Evolutionary conservation across 2,329 filamentous ascomycete genomes (phyloP).

Genomic region (Pseudogymnoascus sp.): DNA sequence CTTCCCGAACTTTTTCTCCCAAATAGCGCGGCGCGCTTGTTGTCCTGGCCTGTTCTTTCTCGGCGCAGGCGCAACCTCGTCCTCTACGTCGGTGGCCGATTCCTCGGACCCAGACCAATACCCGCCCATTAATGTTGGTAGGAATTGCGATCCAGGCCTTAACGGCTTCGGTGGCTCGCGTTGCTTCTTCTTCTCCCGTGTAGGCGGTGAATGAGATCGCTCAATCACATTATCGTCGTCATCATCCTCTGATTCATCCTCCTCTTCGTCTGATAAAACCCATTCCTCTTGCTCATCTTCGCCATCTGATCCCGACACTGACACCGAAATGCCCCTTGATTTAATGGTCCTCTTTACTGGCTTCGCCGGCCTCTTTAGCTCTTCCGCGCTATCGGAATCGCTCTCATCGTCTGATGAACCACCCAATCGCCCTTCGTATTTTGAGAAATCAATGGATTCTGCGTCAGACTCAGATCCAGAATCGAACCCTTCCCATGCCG

Average conservation of each 20-base stretch:
- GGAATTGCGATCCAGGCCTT: constrained; percentile 46
- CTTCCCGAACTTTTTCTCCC: constrained; percentile 71
- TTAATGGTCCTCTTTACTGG: constrained; percentile 10
- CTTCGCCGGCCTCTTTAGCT: constrained; percentile 15
- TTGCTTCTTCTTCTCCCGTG: constrained; percentile 19
- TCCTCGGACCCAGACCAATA: constrained; percentile 72
- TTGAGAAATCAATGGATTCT: constrained; percentile 17
- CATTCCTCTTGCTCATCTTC: constrained; percentile 12
- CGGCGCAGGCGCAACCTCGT: constrained; percentile 41
- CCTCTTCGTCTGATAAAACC: background rate
- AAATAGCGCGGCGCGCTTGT: constrained; percentile 67
- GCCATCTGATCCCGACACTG: constrained; percentile 9
- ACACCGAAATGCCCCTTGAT: constrained; percentile 9
- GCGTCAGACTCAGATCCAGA: constrained; percentile 17
- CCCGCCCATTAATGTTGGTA: constrained; percentile 70
- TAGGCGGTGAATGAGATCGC: constrained; percentile 12
- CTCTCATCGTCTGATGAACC: constrained; percentile 28
- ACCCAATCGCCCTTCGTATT: constrained; percentile 26
- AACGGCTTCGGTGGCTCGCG: constrained; percentile 13
- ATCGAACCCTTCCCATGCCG: constrained; percentile 16
- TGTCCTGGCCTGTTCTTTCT: constrained; percentile 73
- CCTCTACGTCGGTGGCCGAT: constrained; percentile 56
- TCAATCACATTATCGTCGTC: constrained; percentile 12
- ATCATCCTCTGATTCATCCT: constrained; percentile 15
- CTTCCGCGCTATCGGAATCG: constrained; percentile 19